phyloP scores from a whole-genome alignment of 208 protist genomes.

The Crithidia bombi region DNA sequence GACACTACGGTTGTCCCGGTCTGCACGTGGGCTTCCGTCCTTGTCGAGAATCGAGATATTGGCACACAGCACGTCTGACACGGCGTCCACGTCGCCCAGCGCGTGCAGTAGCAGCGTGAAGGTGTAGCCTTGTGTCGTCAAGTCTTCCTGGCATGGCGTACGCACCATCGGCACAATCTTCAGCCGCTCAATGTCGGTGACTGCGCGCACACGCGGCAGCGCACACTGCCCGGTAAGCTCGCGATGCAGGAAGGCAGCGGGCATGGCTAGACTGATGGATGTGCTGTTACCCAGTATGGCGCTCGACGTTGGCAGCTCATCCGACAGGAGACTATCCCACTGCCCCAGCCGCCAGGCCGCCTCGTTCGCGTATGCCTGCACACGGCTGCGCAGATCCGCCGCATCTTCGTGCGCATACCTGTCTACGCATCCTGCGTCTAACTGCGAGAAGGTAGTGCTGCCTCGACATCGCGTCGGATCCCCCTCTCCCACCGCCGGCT shows the following conservation, averaged over 20 bases:
- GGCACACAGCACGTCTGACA: conserved; percentile 43
- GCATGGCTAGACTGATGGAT: conserved; percentile 24
- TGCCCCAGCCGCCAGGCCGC: conserved; percentile 86
- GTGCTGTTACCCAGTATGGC: background rate
- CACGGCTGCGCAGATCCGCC: conserved; percentile 28
- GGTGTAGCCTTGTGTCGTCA: conserved; percentile 65
- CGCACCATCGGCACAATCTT: conserved; percentile 63
- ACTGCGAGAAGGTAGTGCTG: conserved; percentile 22
- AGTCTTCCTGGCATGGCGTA: conserved; percentile 69
- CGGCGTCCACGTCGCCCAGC: conserved; percentile 75
- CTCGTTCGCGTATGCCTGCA: conserved; percentile 86
- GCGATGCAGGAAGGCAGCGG: conserved; percentile 19
- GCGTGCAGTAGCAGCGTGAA: conserved; percentile 77
- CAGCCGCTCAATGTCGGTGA: conserved; percentile 40
- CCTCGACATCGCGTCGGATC: background rate
- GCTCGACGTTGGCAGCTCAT: conserved; percentile 7
- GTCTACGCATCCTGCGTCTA: background rate
- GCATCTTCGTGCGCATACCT: background rate
- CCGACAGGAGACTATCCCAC: conserved; percentile 65
- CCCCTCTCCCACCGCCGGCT: background rate
- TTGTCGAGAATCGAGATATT: conserved; percentile 13
- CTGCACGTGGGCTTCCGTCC: background rate
- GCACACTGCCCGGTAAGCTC: conserved; percentile 17
- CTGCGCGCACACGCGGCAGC: conserved; percentile 11
- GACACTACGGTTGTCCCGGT: background rate